Evolutionary conservation across 2,329 filamentous ascomycete species (phyloP).

Genomic region (Magnaporthiopsis poae): DNA sequence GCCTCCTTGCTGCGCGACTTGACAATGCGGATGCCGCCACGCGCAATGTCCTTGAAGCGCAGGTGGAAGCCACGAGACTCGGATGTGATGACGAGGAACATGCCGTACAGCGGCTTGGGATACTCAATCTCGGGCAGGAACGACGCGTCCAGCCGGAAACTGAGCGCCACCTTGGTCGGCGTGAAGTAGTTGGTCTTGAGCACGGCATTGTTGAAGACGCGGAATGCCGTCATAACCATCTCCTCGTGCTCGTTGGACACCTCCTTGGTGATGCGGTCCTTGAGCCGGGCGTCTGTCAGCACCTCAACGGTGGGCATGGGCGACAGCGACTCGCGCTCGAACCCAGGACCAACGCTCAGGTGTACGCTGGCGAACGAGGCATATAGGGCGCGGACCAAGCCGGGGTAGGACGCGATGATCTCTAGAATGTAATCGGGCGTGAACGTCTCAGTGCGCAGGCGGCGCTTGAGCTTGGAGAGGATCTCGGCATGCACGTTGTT

Average conservation of each 20-base stretch:
- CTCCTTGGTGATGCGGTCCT: constrained; percentile 68
- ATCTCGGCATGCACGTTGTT: constrained; percentile 81
- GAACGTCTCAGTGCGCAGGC: constrained; percentile 90
- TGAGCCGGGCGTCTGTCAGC: constrained; percentile 63
- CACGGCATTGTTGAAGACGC: constrained; percentile 84
- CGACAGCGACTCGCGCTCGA: constrained; percentile 40
- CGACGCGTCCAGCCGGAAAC: constrained; percentile 80
- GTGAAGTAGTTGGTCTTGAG: constrained; percentile 98
- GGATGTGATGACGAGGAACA: constrained; percentile 96
- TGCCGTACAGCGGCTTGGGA: constrained; percentile 84
- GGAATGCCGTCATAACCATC: constrained; percentile 96
- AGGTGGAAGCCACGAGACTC: constrained; percentile 96
- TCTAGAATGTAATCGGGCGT: constrained; percentile 96
- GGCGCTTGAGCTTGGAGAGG: constrained; percentile 87
- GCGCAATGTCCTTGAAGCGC: constrained; percentile 91
- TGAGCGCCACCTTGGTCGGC: constrained; percentile 93
- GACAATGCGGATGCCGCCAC: constrained; percentile 95
- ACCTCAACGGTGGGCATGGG: constrained; percentile 54
- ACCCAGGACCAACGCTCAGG: constrained; percentile 45
- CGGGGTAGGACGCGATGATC: constrained; percentile 85
- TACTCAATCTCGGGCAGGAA: constrained; percentile 92
- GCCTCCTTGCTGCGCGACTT: constrained; percentile 95
- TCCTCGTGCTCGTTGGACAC: constrained; percentile 88
- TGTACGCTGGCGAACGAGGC: constrained; percentile 85
- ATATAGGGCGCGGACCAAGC: constrained; percentile 78